Evolutionary conservation across 164 flowering plant species (phyloP), one percentile per base, ranked within the genome.

Genomic region (Malania oleifera): DNA sequence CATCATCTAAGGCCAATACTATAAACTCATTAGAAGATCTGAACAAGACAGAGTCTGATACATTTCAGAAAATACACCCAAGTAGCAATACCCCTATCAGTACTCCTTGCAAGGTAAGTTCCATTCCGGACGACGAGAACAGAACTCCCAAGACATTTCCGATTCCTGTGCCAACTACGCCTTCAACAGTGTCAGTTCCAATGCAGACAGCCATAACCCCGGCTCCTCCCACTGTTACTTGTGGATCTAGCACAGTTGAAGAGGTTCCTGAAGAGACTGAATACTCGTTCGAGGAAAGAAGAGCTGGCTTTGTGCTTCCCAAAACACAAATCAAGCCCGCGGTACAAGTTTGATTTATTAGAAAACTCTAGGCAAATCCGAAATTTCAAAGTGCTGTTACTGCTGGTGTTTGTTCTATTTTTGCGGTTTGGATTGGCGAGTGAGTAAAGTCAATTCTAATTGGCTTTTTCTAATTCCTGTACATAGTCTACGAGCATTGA

Each of bases 161-260:
- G 8, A 73, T 72, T 27, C 72, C 70, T 9, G 57, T 69, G 12
- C 85, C 84, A 1, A 10, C 63, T 2, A 84, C 96, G 22, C 91
- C 93, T 35, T 70, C 79, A 35, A 81, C 89, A 0, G 64, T 77
- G 45, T 75, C 85, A 0, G 77, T 82, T 5, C 82, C 95, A 26
- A 91, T 89, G 96, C 91, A 80, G 70, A 89, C 83, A 7, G 81
- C 78, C 2, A 54, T 56, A 25, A 91, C 90, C 14, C 89, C 96
- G 2, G 81, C 73, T 40, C 77, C 66, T 39, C 52, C 55, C 0
- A 52, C 56, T 9, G n/a, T 63, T 13, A 37, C 51, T 34, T 56
- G 27, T 15, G 28, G 52, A 6, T 26, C 43, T 3, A 63, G 28
- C 26, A 20, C 7, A 26, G 65, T 44, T 24, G 65, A 74, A 46